These are phyloP conservation scores for Backusella circina DNA, from an alignment of 192 early-diverging fungal genomes.

Conservation along the genomic window DNA sequence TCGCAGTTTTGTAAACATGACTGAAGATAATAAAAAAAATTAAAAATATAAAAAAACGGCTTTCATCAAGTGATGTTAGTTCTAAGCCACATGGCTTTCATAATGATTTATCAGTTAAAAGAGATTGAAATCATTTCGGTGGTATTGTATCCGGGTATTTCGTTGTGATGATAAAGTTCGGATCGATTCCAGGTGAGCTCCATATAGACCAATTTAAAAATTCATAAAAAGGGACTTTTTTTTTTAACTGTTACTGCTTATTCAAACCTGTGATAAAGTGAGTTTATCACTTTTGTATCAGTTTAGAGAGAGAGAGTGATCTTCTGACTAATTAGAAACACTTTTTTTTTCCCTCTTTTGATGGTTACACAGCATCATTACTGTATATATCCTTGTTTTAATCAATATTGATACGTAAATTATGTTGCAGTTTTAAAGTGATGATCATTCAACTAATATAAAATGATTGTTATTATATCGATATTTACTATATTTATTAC, in stretches of 20 bases:
- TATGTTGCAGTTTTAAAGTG: no score
- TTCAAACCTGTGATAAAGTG: background rate
- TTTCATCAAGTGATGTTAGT: background rate
- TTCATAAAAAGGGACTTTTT: background rate
- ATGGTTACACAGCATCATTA: no score
- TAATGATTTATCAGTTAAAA: background rate
- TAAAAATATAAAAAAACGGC: background rate
- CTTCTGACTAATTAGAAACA: no score
- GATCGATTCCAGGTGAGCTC: background rate
- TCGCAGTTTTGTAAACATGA: constrained; percentile 7
- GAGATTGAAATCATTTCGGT: background rate
- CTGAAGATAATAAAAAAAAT: background rate
- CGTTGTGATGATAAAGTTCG: background rate
- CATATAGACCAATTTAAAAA: background rate
- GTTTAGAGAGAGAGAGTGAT: no score
- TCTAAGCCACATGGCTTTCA: background rate
- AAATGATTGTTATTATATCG: no score
- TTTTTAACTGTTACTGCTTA: background rate
- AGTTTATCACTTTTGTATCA: background rate
- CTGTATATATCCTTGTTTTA: no score
- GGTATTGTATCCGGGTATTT: background rate
- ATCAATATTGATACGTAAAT: no score
- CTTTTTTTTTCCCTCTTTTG: no score
- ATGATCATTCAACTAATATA: no score
- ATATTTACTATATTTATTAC: background rate